Conservation (phyloP, 106 monocot species). For the Apostasia shenzhenica region DNA sequence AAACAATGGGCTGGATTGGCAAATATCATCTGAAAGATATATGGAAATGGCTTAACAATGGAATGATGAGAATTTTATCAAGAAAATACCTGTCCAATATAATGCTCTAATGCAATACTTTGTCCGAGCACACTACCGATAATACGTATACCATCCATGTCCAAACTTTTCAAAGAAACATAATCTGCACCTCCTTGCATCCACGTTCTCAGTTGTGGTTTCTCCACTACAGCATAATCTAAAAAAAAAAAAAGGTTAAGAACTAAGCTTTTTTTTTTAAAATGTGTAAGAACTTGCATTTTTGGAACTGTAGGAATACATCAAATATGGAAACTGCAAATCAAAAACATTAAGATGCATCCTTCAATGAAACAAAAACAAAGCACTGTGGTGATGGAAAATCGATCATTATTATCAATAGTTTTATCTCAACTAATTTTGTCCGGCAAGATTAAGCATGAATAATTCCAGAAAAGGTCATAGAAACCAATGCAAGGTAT, state of each 20-base stretch:
- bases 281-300: not conserved
- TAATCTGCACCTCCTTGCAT: conserved; percentile 92
- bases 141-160: conserved; percentile 76
- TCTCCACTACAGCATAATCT: conserved; percentile 91
- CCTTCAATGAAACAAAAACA: no score
- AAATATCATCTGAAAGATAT: no score
- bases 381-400: no score
- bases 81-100: conserved; percentile 50
- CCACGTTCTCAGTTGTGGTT: conserved; percentile 59
- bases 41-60: not conserved
- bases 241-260: not conserved
- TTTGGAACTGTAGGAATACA: no score
- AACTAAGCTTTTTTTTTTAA: not conserved
- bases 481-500: no score
- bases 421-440: no score
- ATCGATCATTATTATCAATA: no score
- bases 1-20: no score
- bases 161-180: conserved; percentile 62
- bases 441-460: no score
- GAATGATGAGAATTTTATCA: not conserved
- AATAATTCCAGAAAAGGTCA: no score
- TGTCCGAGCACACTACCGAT: conserved; percentile 85
- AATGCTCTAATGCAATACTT: conserved; percentile 86
- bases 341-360: no score
- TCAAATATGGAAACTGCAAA: no score